Base-by-base conservation (phyloP, 2,329 filamentous ascomycete genomes). In the Celoporthe dispersa region DNA sequence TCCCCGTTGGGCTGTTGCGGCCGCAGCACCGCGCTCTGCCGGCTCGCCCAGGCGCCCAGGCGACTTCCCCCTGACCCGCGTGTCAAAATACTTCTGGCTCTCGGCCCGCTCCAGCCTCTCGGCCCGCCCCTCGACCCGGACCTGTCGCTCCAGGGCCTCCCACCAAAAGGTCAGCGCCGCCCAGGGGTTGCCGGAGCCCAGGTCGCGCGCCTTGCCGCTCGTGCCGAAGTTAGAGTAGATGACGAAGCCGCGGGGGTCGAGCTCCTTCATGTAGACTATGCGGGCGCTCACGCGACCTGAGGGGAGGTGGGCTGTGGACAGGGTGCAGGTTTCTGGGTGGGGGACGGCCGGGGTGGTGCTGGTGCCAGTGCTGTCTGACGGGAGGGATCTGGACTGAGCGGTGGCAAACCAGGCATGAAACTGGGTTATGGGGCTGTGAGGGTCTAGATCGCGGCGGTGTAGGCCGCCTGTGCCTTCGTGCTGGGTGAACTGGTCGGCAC, bases 201-300 rank as follows among this genome's bases (percentile, higher is more conserved):
- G 82, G 78, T 97, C 93, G 64, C 81, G 77, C 0, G 90, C 88
- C 83, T 91, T 89, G 76, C 86, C 83, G 70, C 90, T 93, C 0
- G 92, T 96, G 71, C 89, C 94, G 84, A 94, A 95, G 81, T 99
- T 99, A 77, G 89, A 92, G 85, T 98, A 99, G 64, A 99, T 86
- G 59, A 98, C 94, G 81, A 97, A 99, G 22, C 94, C 94, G 6
- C 80, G 76, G 67, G 84, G 81, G 80, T 98, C 94, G 33, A 98
- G 89, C 84, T 98, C 96, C 82, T 99, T 99, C 74, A 99, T 87
- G 82, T 98, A 99, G 51, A 99, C 94, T 75, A 94, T 87, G 70
- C 96, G 93, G 3, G 93, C 91, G 62, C 90, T 94, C 28, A 98
- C 92, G 62, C 92, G 90, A 71, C 96, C 96, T 0, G 90, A 92